Base-by-base conservation (phyloP, 306 rosid species). In the Mimosa pudica region DNA sequence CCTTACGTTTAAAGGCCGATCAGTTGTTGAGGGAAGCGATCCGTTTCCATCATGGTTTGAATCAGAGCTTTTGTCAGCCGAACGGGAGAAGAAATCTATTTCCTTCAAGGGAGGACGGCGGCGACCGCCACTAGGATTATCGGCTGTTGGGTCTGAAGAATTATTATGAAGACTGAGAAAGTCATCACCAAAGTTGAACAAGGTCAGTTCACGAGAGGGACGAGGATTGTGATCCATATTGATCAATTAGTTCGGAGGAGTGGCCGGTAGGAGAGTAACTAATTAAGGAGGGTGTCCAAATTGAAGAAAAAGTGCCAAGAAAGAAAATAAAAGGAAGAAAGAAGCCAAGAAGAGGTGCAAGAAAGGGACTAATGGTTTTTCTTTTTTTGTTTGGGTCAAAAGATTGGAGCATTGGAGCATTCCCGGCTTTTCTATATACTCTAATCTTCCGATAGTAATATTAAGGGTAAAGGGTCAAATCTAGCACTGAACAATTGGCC, bases 21-120 rank as follows among this genome's bases (percentile, higher is more conserved):
- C 58, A 46, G 64, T 55, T 24, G 71, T 33, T 44, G 46, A 10
- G 7, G 4, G 57, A 63, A 55, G 7, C 3, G 85, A 70, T 68
- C 73, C 82, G 36, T 46, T 17, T 41, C 7, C 7, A n/a, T 10
- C 38, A 30, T 52, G 18, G 9, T 36, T 30, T 3, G 52, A n/a
- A 41, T 35, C 51, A 17, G 16, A 60, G 77, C 18, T n/a, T 7
- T 41, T 38, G 14, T 54, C 33, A 55, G 44, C 17, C 0, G 71
- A 10, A 61, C 55, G 52, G 8, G 82, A 73, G 80, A 87, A 87
- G 85, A 87, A 82, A 74, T 87, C 85, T 81, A 84, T 41, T 79
- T 84, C 90, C 51, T 77, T 84, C 85, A 87, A 65, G 8, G 80
- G 75, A 77, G 75, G 65, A 60, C 14, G 54, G 48, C 7, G 12